Evolutionary conservation across 495 filamentous ascomycete genomes (phyloP), one percentile per base, ranked within the genome.

Genomic region (Neurospora discreta): DNA sequence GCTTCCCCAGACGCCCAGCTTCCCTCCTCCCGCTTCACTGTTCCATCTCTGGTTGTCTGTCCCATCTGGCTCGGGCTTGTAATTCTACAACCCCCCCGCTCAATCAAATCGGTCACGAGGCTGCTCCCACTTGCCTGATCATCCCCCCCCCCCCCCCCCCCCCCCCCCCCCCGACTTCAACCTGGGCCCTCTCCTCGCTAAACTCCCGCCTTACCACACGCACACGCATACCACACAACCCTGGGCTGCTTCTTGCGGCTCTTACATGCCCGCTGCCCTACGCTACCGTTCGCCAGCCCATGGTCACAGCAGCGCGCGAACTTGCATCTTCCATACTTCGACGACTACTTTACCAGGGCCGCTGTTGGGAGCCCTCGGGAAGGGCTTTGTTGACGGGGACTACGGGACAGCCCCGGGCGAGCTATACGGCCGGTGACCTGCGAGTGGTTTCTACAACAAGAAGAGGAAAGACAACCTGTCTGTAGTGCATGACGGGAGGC

Each of bases 31-130:
- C 72, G 52, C 72, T 71, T 73, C 69, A 68, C 72, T 68, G 58
- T 73, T 73, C 71, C 68, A 73, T 69, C 40, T 65, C 40, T 65
- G 58, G 9, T 44, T 36, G 9, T 44, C n/a, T 36, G 52, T 60
- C 23, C 52, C 13, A 65, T 65, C 26, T 65, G 52, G 26, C 52
- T 33, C 52, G 52, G 15, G 52, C 68, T 72, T 65, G 78, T 76
- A 77, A 77, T 77, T 73, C 33, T 76, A 79, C 74, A 68, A 71
- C 68, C 72, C 76, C 76, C 75, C 74, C 73, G 75, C 76, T 72
- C 77, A 73, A 75, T 79, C 78, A 77, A 75, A 18, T 71, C 74
- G 65, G 78, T 78, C 78, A 78, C 78, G 77, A 75, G 78, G 60
- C 58, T 68, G 73, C 60, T 75, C 73, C 75, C 77, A 74, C 39